Percentiles rank a stretch among this genome's conserved stretches.
These are phyloP conservation scores for Bryum argenteum DNA, from an alignment of 225 moss, liverwort and hornwort genomes.

Conservation along the genomic window DNA sequence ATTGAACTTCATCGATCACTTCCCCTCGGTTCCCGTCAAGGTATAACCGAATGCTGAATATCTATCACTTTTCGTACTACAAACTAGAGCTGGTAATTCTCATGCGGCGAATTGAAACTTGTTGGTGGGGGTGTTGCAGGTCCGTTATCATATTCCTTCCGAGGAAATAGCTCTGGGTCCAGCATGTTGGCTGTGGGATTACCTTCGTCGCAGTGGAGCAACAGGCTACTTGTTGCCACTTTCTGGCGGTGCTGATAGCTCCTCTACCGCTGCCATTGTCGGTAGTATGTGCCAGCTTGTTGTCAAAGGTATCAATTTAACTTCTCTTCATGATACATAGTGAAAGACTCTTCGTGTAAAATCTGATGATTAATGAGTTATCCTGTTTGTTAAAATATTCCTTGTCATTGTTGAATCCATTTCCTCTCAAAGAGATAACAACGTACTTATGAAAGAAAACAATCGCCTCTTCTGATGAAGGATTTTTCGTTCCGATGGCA, in stretches of 20 bases:
- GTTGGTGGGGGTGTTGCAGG: conserved; percentile 38
- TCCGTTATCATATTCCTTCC: conserved; percentile 73
- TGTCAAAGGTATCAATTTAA: conserved; percentile 47
- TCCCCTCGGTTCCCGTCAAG: conserved; percentile 54
- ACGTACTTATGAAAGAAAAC: too few relatives aligned
- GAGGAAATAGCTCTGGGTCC: conserved; percentile 93
- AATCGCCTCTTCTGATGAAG: too few relatives aligned
- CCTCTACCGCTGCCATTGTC: conserved; percentile 84
- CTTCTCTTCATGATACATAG: neutral
- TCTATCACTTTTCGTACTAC: neutral
- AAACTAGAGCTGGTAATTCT: neutral
- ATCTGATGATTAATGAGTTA: too few relatives aligned
- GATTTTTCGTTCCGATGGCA: too few relatives aligned
- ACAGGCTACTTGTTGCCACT: conserved; percentile 87
- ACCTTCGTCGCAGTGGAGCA: conserved; percentile 86
- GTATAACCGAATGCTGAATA: conserved; percentile 25
- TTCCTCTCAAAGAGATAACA: too few relatives aligned
- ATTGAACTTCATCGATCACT: conserved; percentile 37
- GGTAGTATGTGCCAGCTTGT: conserved; percentile 95
- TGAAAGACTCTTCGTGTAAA: neutral
- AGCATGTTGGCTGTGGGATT: conserved; percentile 97
- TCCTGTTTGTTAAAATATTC: too few relatives aligned
- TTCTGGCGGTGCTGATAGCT: conserved; percentile 91
- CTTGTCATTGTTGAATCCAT: too few relatives aligned
- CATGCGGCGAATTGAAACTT: neutral